These are phyloP conservation scores for Haberlea rhodopensis DNA, from an alignment of 257 asterid genomes.

Conservation along the genomic window DNA sequence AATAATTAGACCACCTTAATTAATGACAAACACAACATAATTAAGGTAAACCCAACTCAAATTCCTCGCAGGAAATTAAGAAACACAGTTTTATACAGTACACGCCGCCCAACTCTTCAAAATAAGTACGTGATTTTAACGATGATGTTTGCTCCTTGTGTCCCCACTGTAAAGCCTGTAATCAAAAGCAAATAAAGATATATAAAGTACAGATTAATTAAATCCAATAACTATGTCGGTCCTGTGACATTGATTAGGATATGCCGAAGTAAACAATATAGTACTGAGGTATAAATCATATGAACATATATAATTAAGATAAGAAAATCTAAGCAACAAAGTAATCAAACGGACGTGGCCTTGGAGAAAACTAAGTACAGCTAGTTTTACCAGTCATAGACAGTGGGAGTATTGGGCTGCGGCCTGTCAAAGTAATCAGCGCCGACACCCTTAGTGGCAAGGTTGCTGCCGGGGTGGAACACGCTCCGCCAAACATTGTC, in stretches of 20 bases:
- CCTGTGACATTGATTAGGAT: too few relatives aligned
- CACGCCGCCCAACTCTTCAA: too few relatives aligned
- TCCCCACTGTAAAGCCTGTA: slow-evolving; percentile 92
- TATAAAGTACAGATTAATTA: not conserved
- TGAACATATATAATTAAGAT: not conserved
- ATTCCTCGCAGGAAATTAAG: too few relatives aligned
- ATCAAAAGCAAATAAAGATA: not conserved
- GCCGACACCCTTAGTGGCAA: slow-evolving; percentile 66
- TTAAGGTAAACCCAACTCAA: too few relatives aligned
- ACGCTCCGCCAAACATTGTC: slow-evolving; percentile 98
- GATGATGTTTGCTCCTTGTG: slow-evolving; percentile 76
- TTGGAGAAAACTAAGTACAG: too few relatives aligned
- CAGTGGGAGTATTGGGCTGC: slow-evolving; percentile 83
- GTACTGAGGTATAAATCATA: not conserved
- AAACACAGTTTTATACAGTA: too few relatives aligned
- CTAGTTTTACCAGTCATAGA: slow-evolving; percentile 92
- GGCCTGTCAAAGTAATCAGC: slow-evolving; percentile 78
- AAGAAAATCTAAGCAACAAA: not conserved
- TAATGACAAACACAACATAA: too few relatives aligned
- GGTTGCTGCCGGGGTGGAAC: slow-evolving; percentile 93
- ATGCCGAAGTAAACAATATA: too few relatives aligned
- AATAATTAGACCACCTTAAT: too few relatives aligned
- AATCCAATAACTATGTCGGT: not conserved
- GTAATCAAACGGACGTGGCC: not conserved
- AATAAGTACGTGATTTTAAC: too few relatives aligned